These are phyloP conservation scores for Blastocystis sp. DNA, from an alignment of 352 stramenopile genomes.

Conservation along the genomic window DNA sequence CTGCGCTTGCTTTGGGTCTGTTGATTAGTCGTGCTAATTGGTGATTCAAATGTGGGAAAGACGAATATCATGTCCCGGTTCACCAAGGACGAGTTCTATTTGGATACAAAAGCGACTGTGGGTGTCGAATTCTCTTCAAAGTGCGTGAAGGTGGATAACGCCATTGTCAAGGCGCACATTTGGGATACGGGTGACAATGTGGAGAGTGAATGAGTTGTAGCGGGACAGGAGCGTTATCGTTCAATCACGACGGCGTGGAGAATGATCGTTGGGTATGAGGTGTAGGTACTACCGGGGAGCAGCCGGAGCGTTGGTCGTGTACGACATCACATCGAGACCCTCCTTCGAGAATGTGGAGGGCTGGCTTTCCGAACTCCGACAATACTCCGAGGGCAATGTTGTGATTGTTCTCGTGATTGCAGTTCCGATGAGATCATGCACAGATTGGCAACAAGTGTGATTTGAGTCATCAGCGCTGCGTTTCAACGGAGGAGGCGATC, in stretches of 20 bases:
- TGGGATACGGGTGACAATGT: conserved; percentile 82
- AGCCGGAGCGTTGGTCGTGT: conserved; percentile 94
- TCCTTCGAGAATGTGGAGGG: conserved; percentile 98
- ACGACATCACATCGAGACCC: conserved; percentile 97
- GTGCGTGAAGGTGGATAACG: conserved; percentile 87
- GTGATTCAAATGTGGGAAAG: conserved; percentile 90
- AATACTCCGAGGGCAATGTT: conserved; percentile 96
- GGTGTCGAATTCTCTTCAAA: conserved; percentile 99
- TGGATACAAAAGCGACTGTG: conserved; percentile 94
- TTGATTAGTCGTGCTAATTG: conserved; percentile 86
- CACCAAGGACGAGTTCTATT: conserved; percentile 95
- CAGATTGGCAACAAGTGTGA: conserved; percentile 75
- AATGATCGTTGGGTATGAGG: neutral
- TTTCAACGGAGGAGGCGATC: conserved; percentile 96
- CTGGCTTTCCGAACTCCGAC: conserved; percentile 97
- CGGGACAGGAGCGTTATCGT: conserved; percentile 79
- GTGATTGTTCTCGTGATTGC: conserved; percentile 86
- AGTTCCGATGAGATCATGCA: neutral
- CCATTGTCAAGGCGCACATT: conserved; percentile 93
- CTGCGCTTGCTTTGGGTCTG: conserved; percentile 46
- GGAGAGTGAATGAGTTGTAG: neutral
- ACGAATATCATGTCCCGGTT: conserved; percentile 94
- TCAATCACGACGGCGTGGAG: conserved; percentile 83
- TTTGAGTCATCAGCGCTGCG: conserved; percentile 88
- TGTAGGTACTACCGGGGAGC: conserved; percentile 81